Evolutionary conservation across 768 basidiomycete genomes (phyloP).

Genomic region (Holtermannia corniformis): DNA sequence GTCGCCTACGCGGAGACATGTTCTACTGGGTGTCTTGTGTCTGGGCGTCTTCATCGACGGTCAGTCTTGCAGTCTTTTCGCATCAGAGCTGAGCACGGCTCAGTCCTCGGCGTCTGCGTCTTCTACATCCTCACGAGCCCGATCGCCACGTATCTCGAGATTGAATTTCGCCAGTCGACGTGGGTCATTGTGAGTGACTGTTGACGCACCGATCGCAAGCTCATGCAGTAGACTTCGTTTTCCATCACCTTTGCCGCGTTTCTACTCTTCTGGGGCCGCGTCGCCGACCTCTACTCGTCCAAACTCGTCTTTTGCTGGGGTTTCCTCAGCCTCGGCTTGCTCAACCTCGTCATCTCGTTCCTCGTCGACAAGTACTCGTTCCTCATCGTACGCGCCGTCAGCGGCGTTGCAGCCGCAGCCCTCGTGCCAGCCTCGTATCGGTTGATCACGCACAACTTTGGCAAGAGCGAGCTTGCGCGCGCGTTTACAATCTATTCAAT

Average conservation of each 20-base stretch:
- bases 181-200: constrained; percentile 27
- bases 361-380: constrained; percentile 22
- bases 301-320: constrained; percentile 26
- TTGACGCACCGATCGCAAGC: not conserved
- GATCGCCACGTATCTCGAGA: constrained; percentile 20
- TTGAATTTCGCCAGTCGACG: constrained; percentile 18
- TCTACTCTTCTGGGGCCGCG: constrained; percentile 30
- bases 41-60: constrained; percentile 17
- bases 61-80: constrained; percentile 5
- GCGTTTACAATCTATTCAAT: constrained; percentile 18
- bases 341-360: constrained; percentile 22
- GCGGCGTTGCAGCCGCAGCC: constrained; percentile 19
- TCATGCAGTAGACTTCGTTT: constrained; percentile 16
- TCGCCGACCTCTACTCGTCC: constrained; percentile 34
- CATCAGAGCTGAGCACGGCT: not conserved
- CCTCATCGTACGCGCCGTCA: constrained; percentile 23
- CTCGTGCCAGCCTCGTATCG: constrained; percentile 19
- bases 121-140: constrained; percentile 23
- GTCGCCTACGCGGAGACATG: no score
- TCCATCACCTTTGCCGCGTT: constrained; percentile 25
- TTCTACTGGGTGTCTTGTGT: constrained; percentile 13
- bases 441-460: constrained; percentile 22
- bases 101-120: constrained; percentile 14
- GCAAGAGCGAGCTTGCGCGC: constrained; percentile 9
- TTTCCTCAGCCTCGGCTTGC: constrained; percentile 24